Evolutionary conservation across 163 green algal species (phyloP), one percentile per base, ranked within the genome.

Genomic region (Chlamydomonas reinhardtii): DNA sequence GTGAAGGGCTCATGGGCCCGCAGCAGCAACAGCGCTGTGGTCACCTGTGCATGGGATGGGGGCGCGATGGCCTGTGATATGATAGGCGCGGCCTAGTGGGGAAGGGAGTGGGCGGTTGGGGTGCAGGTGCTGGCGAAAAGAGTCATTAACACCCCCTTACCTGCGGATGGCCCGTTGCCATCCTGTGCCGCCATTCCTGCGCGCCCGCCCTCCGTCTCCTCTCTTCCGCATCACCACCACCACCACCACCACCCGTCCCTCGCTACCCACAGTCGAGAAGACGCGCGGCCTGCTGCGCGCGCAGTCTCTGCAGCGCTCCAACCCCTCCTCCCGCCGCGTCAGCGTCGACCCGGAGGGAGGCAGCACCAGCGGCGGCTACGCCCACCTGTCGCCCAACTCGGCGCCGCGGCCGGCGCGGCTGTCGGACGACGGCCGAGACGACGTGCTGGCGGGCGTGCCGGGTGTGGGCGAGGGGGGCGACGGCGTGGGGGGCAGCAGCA

Each of bases 271-370:
- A 85, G 78, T 78, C 69, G 78, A 71, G 12, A 54, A 34, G 43
- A 71, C 52, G 0, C 66, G 66, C 19, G 68, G 29, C 4, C 34
- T 77, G 39, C 68, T 78, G 20, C 78, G 68, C 11, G 78, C 52
- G 29, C 52, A 72, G 32, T 85, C 78, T 3, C 39, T 77, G 11
- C 77, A 34, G 31, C 78, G 78, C 48, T 85, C 77, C 48, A 75
- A 31, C n/a, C 73, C 31, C 19, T 27, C 32, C 43, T 27, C 12
- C 69, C 39, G 12, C 37, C 64, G 76, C 12, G 29, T 15, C 62
- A 84, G 76, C 76, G 12, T 64, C 32, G 76, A 74, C 48, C 48
- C 48, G 11, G 48, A 56, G 48, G 48, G 48, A 1, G 48, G 12
- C 65, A 66, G 77, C 48, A n/a, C n/a, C n/a, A 31, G 65, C 17